Evolutionary conservation across 176 grass and related monocot genomes (phyloP).

Genomic region (Oryza punctata): DNA sequence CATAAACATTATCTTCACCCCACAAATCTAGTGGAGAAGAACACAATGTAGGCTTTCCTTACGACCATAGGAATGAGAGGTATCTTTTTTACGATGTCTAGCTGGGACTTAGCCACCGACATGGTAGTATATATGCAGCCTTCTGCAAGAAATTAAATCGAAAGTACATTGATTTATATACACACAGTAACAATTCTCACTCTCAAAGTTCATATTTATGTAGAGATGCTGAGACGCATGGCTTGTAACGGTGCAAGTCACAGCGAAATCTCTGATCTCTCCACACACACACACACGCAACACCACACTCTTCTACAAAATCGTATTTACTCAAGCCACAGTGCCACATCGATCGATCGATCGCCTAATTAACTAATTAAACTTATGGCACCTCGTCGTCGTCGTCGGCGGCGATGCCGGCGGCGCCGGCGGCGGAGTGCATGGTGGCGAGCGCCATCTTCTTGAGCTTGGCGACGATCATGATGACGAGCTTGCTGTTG

Average conservation of each 20-base stretch:
- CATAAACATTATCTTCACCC: not conserved
- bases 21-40: not conserved
- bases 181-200: not conserved
- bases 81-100: no score
- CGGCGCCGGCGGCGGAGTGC: not conserved
- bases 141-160: not conserved
- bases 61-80: no score
- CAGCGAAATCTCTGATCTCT: no score
- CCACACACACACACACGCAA: not conserved
- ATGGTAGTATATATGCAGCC: no score
- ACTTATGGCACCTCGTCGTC: not conserved
- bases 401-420: not conserved
- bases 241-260: not conserved
- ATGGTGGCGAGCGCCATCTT: constrained; percentile 66
- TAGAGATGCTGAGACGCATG: not conserved
- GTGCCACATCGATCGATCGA: not conserved
- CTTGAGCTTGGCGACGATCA: constrained; percentile 84
- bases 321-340: constrained; percentile 36
- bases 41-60: no score
- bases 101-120: no score
- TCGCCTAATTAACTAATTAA: not conserved
- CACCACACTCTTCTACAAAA: constrained; percentile 25
- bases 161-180: constrained; percentile 3
- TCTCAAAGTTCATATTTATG: not conserved
- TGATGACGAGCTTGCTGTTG: constrained; percentile 90